Base-by-base conservation (phyloP, 805 yeast genomes). In the Starmerella etchellsii region DNA sequence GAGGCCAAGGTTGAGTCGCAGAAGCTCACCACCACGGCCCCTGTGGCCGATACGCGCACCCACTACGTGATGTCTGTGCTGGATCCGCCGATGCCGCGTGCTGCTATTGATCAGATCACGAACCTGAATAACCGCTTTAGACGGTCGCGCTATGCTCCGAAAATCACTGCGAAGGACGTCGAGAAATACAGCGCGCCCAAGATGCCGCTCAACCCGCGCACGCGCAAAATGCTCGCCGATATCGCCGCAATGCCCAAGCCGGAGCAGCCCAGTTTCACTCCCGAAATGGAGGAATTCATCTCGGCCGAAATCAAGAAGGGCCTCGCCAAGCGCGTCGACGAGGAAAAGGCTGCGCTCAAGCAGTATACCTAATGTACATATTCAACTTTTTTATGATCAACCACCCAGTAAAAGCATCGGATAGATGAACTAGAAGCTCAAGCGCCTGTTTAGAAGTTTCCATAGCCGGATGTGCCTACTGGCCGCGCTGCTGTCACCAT, bases 121-220 rank as follows among this genome's bases (percentile, higher is more conserved):
- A 81, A 83, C 62, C 82, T 84, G 38, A 62, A 76, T 54, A 77
- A 87, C 48, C 74, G 75, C 58, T 70, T 67, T 62, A 76, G 70
- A 57, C 71, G 80, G 62, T 43, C 43, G n/a, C 49, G 60, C 23
- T 55, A 55, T 37, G 58, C 56, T 10, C 77, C 73, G 48, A 69
- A 69, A 52, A 64, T 85, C 45, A 68, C 77, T 10, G 76, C 70
- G 47, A 61, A 68, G 29, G 85, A 81, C 52, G 70, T 78, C 32
- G 71, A 73, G 51, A 71, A 67, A 49, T 64, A 79, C 53, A 67
- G 67, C 15, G 74, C 82, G 15, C 93, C 94, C 40, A 62, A 67
- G 46, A 83, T 83, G 91, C 95, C 94, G 35, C 60, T 73, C 46
- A 67, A 81, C 11, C 73, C 73, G 49, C 63, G 64, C 16, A 61